These are phyloP conservation scores for Dichotomocladium elegans DNA, from an alignment of 371 early-diverging fungal species.

Conservation along the genomic window DNA sequence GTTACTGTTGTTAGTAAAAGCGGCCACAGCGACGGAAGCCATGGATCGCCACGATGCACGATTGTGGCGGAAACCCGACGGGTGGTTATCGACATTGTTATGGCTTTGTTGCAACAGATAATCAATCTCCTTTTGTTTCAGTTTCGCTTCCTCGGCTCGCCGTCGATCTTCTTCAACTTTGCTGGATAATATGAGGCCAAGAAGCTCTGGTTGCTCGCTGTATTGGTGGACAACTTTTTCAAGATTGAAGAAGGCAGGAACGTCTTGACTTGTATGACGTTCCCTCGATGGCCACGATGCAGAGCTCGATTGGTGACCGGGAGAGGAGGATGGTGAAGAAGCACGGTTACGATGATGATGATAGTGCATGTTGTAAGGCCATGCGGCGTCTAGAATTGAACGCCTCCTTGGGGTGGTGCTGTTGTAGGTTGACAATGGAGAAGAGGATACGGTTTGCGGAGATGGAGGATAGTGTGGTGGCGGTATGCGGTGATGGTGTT, in stretches of 20 bases:
- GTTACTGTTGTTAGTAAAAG: neutral
- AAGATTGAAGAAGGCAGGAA: slow-evolving; percentile 26
- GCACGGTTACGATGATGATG: neutral
- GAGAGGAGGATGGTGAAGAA: neutral
- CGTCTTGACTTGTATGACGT: slow-evolving; percentile 1
- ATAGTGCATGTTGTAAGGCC: neutral
- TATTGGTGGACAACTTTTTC: slow-evolving; percentile 49
- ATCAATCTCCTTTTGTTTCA: slow-evolving; percentile 44
- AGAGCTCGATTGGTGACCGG: neutral
- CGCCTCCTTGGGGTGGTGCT: neutral
- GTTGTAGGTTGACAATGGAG: neutral
- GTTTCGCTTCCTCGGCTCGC: slow-evolving; percentile 49
- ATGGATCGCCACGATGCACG: no score
- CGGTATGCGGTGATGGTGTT: neutral
- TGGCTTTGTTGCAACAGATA: slow-evolving; percentile 18
- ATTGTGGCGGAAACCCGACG: no score
- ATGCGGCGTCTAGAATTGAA: no score
- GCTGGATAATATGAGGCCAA: slow-evolving; percentile 47
- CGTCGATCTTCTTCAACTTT: slow-evolving; percentile 57
- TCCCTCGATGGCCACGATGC: no score
- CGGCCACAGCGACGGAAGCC: no score
- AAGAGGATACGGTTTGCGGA: slow-evolving; percentile 5
- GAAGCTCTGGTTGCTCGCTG: slow-evolving; percentile 42
- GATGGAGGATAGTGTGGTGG: slow-evolving; percentile 4
- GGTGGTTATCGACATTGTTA: neutral